Percentiles rank a stretch among this genome's conserved stretches.
These are phyloP conservation scores for Naganishia kalamii DNA, from an alignment of 768 basidiomycete species.

Conservation along the genomic window DNA sequence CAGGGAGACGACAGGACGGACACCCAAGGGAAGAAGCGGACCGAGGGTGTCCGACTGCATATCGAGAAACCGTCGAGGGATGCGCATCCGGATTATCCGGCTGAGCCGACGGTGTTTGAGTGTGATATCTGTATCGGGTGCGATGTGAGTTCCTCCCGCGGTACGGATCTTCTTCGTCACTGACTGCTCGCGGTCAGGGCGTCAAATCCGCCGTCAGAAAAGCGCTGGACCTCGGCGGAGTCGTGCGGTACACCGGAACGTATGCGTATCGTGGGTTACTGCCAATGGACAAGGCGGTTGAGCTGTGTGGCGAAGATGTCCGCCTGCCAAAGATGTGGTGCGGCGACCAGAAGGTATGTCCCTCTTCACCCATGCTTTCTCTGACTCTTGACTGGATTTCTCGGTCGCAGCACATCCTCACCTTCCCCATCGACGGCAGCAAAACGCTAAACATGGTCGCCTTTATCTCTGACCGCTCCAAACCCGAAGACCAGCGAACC, in stretches of 20 bases:
- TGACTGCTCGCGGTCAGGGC: neutral
- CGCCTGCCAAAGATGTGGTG: constrained; percentile 3
- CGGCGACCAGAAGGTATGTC: neutral
- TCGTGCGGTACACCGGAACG: neutral
- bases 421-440: constrained; percentile 4
- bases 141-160: neutral
- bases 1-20: neutral
- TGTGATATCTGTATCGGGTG: constrained; percentile 13
- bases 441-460: constrained; percentile 4
- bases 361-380: neutral
- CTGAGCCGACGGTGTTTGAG: constrained; percentile 4
- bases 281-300: constrained; percentile 9
- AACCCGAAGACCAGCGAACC: neutral
- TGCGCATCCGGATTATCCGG: constrained; percentile 2
- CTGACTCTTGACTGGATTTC: neutral
- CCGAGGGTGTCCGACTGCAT: neutral
- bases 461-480: constrained; percentile 14
- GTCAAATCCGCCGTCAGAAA: constrained; percentile 11
- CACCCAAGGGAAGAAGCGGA: neutral
- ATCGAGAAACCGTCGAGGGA: constrained; percentile 2
- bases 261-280: constrained; percentile 5
- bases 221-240: neutral
- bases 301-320: neutral
- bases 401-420: constrained; percentile 2
- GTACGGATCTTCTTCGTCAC: neutral